Evolutionary conservation across 768 basidiomycete genomes (phyloP), one percentile per base, ranked within the genome.

Genomic region (Boletus edulis): DNA sequence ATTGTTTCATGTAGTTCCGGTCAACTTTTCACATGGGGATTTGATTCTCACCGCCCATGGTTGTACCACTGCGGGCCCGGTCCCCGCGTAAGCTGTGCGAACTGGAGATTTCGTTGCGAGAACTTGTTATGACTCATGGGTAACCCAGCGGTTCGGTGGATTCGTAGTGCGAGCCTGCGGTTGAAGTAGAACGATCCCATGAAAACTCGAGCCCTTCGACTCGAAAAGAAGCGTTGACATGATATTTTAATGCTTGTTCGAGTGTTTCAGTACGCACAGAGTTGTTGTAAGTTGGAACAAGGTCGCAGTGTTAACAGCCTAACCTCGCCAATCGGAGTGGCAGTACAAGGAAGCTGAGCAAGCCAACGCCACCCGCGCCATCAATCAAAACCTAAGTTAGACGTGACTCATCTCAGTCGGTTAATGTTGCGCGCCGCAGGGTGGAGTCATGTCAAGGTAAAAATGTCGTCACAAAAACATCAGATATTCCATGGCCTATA

Each of bases 221-320:
- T 35, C 37, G 4, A 13, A 34, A 13, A 20, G 35, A 51, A 32
- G 48, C 41, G 38, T 39, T 22, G 48, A 27, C 52, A 34, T 38
- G 31, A 54, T 54, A 40, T 32, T 27, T 52, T 50, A 41, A 34
- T 47, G 40, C 55, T 40, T 9, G 52, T 39, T 41, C 37, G 27
- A 27, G 51, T 48, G 60, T 65, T 62, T 56, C 63, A 56, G 35
- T 34, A 37, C 46, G 52, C 65, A 58, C 53, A 57, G 65, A 53
- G 41, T 46, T 55, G 38, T 34, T 29, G 18, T 34, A 35, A 41
- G 56, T 40, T 50, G 31, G 56, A 55, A 69, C 62, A 69, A 67
- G 66, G 67, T 69, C 51, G 65, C 49, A 62, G 60, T 22, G 60
- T 31, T 46, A 62, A 66, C 65, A 66, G 62, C 62, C 64, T n/a